Percentiles rank a stretch among this genome's conserved stretches.
Evolutionary conservation across 768 basidiomycete species (phyloP).

Genomic region (Phlegmacium glaucopus): DNA sequence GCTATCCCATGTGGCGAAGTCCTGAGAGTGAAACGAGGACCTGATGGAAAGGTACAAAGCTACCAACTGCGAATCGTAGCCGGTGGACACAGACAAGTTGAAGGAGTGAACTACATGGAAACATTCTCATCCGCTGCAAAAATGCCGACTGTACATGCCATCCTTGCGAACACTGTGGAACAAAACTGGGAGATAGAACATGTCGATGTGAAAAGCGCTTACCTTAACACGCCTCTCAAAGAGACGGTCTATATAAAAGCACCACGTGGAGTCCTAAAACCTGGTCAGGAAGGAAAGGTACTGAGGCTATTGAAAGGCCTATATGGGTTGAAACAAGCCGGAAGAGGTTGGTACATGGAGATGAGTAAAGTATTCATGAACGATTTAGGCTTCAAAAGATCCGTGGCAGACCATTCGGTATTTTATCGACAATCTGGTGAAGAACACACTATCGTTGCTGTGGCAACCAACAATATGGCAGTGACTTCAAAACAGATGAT

Average conservation of each 20-base stretch:
- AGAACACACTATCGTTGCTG: no score
- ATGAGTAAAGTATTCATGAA: constrained; percentile 11
- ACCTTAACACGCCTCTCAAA: constrained; percentile 25
- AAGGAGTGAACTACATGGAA: constrained; percentile 27
- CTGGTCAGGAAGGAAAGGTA: constrained; percentile 18
- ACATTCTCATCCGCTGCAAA: constrained; percentile 28
- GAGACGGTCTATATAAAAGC: constrained; percentile 38
- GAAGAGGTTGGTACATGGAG: constrained; percentile 24
- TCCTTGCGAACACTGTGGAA: constrained; percentile 33
- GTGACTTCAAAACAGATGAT: no score
- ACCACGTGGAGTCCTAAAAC: constrained; percentile 28
- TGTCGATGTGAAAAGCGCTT: constrained; percentile 39
- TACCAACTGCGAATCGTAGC: constrained; percentile 33
- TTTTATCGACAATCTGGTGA: no score
- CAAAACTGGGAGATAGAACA: constrained; percentile 32
- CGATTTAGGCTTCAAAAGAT: constrained; percentile 11
- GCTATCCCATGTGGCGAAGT: constrained; percentile 29
- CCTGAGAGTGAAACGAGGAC: constrained; percentile 31
- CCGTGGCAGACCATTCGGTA: no score
- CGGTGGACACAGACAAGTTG: constrained; percentile 33
- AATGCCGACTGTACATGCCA: constrained; percentile 23
- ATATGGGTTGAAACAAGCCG: constrained; percentile 36
- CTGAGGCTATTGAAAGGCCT: constrained; percentile 20
- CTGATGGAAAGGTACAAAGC: constrained; percentile 24
- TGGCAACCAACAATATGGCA: no score